Percentiles rank a stretch among this genome's conserved stretches.
These are phyloP conservation scores for Coffea humblotiana DNA, from an alignment of 305 asterid genomes.

Conservation along the genomic window DNA sequence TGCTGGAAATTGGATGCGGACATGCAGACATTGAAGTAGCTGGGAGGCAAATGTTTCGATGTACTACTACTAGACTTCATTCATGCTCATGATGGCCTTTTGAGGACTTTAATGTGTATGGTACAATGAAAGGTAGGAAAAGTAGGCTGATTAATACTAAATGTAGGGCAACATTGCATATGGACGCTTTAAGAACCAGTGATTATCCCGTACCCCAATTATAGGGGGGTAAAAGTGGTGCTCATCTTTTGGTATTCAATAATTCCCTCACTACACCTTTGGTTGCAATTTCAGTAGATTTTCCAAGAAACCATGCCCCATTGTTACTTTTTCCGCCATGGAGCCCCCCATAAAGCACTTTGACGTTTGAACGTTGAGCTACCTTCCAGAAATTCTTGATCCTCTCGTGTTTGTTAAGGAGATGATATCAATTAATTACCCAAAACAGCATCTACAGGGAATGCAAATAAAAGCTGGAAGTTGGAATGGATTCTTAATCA, in stretches of 20 bases:
- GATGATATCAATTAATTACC: neutral
- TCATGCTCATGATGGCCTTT: conserved; percentile 35
- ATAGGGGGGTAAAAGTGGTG: conserved; percentile 38
- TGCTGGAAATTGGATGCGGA: conserved; percentile 6
- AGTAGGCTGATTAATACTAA: conserved; percentile 32
- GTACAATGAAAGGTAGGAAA: conserved; percentile 44
- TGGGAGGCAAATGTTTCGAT: conserved; percentile 33
- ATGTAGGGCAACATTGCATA: conserved; percentile 50
- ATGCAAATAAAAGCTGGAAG: neutral
- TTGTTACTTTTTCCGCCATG: conserved; percentile 16
- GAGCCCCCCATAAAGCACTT: conserved; percentile 12
- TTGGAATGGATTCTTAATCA: neutral
- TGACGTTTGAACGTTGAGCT: conserved; percentile 12
- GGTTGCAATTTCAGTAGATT: conserved; percentile 23
- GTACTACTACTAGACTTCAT: conserved; percentile 23
- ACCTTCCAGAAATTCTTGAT: neutral
- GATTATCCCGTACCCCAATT: conserved; percentile 39
- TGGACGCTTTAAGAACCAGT: conserved; percentile 44
- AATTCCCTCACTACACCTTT: conserved; percentile 36
- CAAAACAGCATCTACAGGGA: neutral
- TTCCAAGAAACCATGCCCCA: conserved; percentile 15
- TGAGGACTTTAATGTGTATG: conserved; percentile 35
- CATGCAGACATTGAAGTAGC: conserved; percentile 9
- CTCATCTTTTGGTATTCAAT: conserved; percentile 48
- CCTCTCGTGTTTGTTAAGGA: neutral